Evolutionary conservation across 2,329 filamentous ascomycete species (phyloP).

Genomic region (Aspergillus felis): DNA sequence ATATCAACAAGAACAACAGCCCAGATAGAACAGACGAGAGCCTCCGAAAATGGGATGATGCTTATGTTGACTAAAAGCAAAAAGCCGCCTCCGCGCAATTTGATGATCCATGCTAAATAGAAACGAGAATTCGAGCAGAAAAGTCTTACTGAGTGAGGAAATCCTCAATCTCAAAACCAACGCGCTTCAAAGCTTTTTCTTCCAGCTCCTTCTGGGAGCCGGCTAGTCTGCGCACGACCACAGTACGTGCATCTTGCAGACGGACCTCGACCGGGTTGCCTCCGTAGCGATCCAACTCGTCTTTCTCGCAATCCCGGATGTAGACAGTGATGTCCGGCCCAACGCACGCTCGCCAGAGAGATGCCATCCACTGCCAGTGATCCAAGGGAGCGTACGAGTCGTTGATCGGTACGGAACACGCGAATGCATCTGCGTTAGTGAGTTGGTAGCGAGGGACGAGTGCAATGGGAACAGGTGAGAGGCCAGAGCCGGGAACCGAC

Average conservation of each 20-base stretch:
- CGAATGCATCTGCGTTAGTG: constrained; percentile 70
- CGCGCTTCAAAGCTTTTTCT: constrained; percentile 66
- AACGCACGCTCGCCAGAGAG: constrained; percentile 81
- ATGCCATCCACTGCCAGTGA: constrained; percentile 97
- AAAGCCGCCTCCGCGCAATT: constrained; percentile 3
- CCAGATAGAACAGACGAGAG: not conserved
- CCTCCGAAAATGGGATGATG: not conserved
- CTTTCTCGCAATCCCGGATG: constrained; percentile 39
- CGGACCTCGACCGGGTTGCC: constrained; percentile 54
- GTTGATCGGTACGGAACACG: constrained; percentile 67
- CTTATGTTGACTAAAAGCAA: not conserved
- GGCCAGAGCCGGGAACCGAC: constrained; percentile 11
- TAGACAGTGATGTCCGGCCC: constrained; percentile 63
- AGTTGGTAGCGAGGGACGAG: constrained; percentile 78
- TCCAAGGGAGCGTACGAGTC: constrained; percentile 79
- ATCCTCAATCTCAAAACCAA: constrained; percentile 85
- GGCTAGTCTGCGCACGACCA: constrained; percentile 51
- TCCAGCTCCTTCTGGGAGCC: constrained; percentile 46
- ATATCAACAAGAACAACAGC: not conserved
- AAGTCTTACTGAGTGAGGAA: constrained; percentile 45
- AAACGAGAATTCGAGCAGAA: not conserved
- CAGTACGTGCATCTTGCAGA: constrained; percentile 43
- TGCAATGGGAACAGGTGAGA: constrained; percentile 59
- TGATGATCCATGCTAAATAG: not conserved
- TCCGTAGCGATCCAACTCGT: constrained; percentile 41